phyloP scores from a whole-genome alignment of 208 protist genomes.

The Crithidia brevicula region DNA sequence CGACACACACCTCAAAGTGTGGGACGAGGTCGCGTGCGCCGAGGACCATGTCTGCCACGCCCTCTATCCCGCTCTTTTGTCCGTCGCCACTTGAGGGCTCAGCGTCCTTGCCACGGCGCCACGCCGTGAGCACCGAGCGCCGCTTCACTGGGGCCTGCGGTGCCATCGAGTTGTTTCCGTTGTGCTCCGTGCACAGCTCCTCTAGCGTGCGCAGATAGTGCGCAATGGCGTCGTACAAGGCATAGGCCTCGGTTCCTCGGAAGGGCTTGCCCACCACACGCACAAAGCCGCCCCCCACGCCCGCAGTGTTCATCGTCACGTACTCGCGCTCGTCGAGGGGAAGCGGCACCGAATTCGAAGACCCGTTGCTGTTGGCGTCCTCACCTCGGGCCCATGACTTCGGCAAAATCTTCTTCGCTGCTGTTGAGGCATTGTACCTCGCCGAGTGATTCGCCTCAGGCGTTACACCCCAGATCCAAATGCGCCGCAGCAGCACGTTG shows the following conservation, averaged over 20 bases:
- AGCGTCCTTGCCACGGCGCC: slow-evolving; percentile 5
- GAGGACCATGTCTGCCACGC: background rate
- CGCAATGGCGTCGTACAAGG: slow-evolving; percentile 62
- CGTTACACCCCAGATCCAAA: slow-evolving; percentile 59
- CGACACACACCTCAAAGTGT: slow-evolving; percentile 61
- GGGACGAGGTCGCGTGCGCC: slow-evolving; percentile 16
- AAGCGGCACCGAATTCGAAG: background rate
- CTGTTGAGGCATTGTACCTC: background rate
- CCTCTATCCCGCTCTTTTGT: background rate
- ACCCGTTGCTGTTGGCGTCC: background rate
- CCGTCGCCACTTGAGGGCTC: background rate
- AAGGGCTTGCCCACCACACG: slow-evolving; percentile 34
- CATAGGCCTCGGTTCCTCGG: slow-evolving; percentile 43
- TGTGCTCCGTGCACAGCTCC: slow-evolving; percentile 34
- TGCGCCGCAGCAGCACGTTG: slow-evolving; percentile 61
- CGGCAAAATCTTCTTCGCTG: slow-evolving; percentile 17
- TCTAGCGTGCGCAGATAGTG: slow-evolving; percentile 50
- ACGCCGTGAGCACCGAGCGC: slow-evolving; percentile 26
- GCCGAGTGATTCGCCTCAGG: slow-evolving; percentile 18
- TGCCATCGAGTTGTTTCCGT: slow-evolving; percentile 13
- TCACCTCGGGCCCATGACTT: slow-evolving; percentile 7
- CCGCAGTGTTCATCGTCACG: slow-evolving; percentile 15
- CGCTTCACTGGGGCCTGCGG: slow-evolving; percentile 11
- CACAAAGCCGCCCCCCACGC: slow-evolving; percentile 2
- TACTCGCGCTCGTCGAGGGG: background rate